Evolutionary conservation across 352 stramenopile genomes (phyloP), one percentile per base, ranked within the genome.

Genomic region (Lagenidium giganteum): DNA sequence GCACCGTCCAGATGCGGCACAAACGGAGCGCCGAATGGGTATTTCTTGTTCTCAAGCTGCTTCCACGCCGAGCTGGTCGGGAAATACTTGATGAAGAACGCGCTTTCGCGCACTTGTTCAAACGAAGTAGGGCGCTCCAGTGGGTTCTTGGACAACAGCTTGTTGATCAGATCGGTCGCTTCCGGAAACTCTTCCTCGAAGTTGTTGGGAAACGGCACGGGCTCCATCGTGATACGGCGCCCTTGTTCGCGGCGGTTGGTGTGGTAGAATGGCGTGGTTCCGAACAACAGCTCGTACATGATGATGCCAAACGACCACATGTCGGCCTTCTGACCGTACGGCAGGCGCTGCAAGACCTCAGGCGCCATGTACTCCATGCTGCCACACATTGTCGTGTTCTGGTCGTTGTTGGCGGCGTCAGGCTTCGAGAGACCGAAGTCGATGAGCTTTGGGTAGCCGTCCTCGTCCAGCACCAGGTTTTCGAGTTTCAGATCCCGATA

Each of bases 401-500:
- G 52, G 13, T 65, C 50, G 4, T 18, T 25, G 72, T 34, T 61
- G 36, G 32, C 48, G 7, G 71, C 61, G 22, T 79, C 43, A 1
- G 68, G 59, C 49, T 89, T 91, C 8, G 75, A 55, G 17, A 88
- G 42, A 4, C 75, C 75, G 54, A 87, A 87, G 57, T 90, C 78
- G 33, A 86, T 65, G 22, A 90, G 47, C 35, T 84, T 83, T 9
- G 60, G 60, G 59, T 98, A 98, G 44, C 95, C 95, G 31, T 85
- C 65, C 4, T 51, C 44, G 56, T 96, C 78, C 22, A 95, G 54
- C 47, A 95, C 69, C 20, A 95, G 55, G 56, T 95, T 95, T 48
- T 95, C 84, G 21, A 91, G 67, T 61, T 96, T 95, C 14, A 95
- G 57, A 37, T 95, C 84, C 8, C 84, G 74, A 61, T 93, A 95